Evolutionary conservation across 169 alveolate species (phyloP).

Genomic region (Cytauxzoon felis): DNA sequence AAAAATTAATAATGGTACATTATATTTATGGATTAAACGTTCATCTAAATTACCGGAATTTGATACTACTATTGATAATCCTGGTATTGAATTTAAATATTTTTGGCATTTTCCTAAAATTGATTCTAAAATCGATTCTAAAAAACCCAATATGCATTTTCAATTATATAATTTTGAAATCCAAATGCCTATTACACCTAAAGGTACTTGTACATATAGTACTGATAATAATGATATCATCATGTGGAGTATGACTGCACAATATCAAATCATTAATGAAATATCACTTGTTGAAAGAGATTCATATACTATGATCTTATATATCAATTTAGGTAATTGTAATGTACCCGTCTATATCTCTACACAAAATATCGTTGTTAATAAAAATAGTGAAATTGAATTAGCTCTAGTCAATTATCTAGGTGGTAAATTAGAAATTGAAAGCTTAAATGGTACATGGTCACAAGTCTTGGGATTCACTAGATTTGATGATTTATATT

Average conservation of each 20-base stretch:
- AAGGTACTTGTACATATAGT: neutral
- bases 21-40: slow-evolving; percentile 42
- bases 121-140: no score
- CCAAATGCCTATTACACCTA: no score
- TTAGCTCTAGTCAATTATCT: slow-evolving; percentile 24
- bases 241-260: slow-evolving; percentile 42
- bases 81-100: neutral
- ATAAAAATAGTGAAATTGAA: slow-evolving; percentile 7
- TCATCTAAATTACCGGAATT: slow-evolving; percentile 12
- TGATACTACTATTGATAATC: neutral
- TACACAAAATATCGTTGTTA: neutral
- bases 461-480: slow-evolving; percentile 11
- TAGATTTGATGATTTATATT: slow-evolving; percentile 1
- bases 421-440: slow-evolving; percentile 57
- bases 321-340: neutral
- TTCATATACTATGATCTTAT: neutral
- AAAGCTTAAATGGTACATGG: slow-evolving; percentile 27
- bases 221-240: slow-evolving; percentile 14
- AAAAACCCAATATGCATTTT: no score
- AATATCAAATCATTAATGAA: slow-evolving; percentile 5
- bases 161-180: no score
- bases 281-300: slow-evolving; percentile 27
- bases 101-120: slow-evolving; percentile 20
- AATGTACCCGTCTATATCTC: slow-evolving; percentile 24
- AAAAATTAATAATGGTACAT: slow-evolving; percentile 10